Conservation (phyloP, 2,329 filamentous ascomycete genomes). For the Reticulascus tulasneorum region DNA sequence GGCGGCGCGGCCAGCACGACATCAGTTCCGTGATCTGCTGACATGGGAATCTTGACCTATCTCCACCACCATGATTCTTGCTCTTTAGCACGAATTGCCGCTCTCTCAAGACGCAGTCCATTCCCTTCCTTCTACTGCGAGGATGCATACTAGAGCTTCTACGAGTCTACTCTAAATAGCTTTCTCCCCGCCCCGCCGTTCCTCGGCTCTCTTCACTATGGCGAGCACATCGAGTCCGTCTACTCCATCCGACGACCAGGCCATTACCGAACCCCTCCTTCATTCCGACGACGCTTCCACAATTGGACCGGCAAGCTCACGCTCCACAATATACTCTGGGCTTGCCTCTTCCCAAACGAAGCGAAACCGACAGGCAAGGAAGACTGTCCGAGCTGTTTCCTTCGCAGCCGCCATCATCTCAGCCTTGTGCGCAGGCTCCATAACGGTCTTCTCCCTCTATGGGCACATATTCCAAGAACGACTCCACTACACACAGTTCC, state of each 20-base stretch:
- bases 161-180: background rate
- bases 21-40: slow-evolving; percentile 10
- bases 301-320: slow-evolving; percentile 15
- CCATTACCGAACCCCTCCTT: background rate
- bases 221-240: slow-evolving; percentile 8
- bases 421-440: slow-evolving; percentile 79
- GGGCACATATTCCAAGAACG: slow-evolving; percentile 84
- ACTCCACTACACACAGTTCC: slow-evolving; percentile 83
- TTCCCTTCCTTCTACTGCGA: too few relatives aligned
- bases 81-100: background rate
- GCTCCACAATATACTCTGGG: slow-evolving; percentile 16
- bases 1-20: slow-evolving; percentile 11
- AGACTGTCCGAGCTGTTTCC: slow-evolving; percentile 38
- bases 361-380: slow-evolving; percentile 17
- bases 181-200: background rate
- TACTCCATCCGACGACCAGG: slow-evolving; percentile 6
- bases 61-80: background rate
- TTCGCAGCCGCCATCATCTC: slow-evolving; percentile 52
- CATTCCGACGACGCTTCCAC: slow-evolving; percentile 13
- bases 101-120: background rate
- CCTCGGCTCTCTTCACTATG: slow-evolving; percentile 5
- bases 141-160: background rate
- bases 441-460: slow-evolving; percentile 92
- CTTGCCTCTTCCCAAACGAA: slow-evolving; percentile 8
- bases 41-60: slow-evolving; percentile 9